Percentiles rank a stretch among this genome's conserved stretches.
Conservation (phyloP, 2,329 filamentous ascomycete species). For the Penicillium sp. region DNA sequence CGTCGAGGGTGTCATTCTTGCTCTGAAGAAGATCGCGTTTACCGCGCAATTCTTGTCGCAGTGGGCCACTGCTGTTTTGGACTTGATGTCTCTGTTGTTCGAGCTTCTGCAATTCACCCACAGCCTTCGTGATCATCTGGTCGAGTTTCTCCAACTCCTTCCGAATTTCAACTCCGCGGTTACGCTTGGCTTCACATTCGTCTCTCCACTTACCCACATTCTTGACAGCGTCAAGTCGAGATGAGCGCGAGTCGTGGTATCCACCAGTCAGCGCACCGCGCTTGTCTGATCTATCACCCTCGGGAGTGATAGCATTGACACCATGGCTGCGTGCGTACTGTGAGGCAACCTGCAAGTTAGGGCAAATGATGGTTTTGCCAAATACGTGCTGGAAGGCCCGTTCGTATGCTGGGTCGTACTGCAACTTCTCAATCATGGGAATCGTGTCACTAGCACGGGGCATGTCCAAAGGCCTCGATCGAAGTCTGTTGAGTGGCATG, state of each 20-base stretch:
- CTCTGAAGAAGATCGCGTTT: slow-evolving; percentile 75
- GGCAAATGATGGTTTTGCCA: slow-evolving; percentile 91
- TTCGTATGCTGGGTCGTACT: slow-evolving; percentile 74
- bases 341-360: slow-evolving; percentile 80
- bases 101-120: slow-evolving; percentile 78
- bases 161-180: slow-evolving; percentile 66
- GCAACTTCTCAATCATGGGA: slow-evolving; percentile 80
- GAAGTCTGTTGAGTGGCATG: slow-evolving; percentile 84
- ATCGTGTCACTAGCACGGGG: slow-evolving; percentile 86
- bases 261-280: slow-evolving; percentile 94
- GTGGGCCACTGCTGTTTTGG: slow-evolving; percentile 78
- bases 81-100: slow-evolving; percentile 76
- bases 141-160: slow-evolving; percentile 74
- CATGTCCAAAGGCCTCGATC: slow-evolving; percentile 69
- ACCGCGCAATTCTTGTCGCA: slow-evolving; percentile 73
- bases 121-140: slow-evolving; percentile 84
- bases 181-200: slow-evolving; percentile 68
- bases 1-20: slow-evolving; percentile 71
- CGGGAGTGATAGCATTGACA: slow-evolving; percentile 88
- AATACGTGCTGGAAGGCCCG: slow-evolving; percentile 93
- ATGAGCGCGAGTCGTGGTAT: slow-evolving; percentile 83
- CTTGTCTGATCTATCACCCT: slow-evolving; percentile 93
- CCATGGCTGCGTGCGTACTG: slow-evolving; percentile 92
- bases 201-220: slow-evolving; percentile 72
- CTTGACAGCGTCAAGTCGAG: slow-evolving; percentile 81